Evolutionary conservation across 2,329 filamentous ascomycete species (phyloP).

Genomic region (Pseudonectria buxi): DNA sequence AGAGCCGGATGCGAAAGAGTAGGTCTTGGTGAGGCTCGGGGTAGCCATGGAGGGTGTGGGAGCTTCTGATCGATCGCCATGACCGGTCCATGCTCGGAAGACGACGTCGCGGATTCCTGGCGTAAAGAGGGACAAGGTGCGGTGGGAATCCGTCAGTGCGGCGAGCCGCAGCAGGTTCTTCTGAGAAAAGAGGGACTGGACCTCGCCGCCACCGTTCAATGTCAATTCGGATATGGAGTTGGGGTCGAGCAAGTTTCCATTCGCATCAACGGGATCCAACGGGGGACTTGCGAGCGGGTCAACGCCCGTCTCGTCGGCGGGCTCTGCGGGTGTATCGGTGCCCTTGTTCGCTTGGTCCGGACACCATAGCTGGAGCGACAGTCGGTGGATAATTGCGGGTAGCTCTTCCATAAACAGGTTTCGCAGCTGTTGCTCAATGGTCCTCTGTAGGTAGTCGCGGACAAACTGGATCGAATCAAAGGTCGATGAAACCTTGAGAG

Average conservation of each 20-base stretch:
- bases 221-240: constrained; percentile 70
- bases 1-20: constrained; percentile 52
- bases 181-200: constrained; percentile 87
- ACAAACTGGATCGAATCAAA: constrained; percentile 99
- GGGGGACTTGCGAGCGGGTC: constrained; percentile 80
- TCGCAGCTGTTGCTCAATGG: constrained; percentile 87
- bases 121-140: constrained; percentile 85
- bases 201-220: constrained; percentile 71
- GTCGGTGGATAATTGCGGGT: constrained; percentile 88
- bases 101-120: constrained; percentile 85
- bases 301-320: constrained; percentile 53
- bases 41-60: constrained; percentile 41
- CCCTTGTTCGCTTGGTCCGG: constrained; percentile 63
- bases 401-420: constrained; percentile 97
- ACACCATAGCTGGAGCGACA: constrained; percentile 84
- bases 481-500: constrained; percentile 95
- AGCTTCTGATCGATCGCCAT: constrained; percentile 61
- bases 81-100: constrained; percentile 85
- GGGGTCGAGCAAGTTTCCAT: constrained; percentile 69
- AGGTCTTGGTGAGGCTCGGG: constrained; percentile 53
- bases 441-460: constrained; percentile 90
- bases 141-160: constrained; percentile 77
- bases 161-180: constrained; percentile 85
- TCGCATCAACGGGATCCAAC: constrained; percentile 72
- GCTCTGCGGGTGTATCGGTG: constrained; percentile 40